Evolutionary conservation across 1,284 basidiomycete species (phyloP).

Genomic region (Ustilago bromivora): DNA sequence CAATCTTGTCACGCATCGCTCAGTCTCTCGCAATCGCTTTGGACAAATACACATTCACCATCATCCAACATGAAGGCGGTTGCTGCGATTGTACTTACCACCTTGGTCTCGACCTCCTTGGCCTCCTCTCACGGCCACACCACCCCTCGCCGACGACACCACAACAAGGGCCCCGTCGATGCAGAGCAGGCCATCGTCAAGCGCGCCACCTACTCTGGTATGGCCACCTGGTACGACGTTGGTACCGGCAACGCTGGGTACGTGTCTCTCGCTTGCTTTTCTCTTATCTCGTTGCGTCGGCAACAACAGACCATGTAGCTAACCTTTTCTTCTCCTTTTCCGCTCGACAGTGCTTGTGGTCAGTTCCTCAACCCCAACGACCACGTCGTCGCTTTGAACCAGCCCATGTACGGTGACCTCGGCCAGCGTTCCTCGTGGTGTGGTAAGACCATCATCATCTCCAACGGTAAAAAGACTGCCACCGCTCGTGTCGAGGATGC

Average conservation of each 20-base stretch:
- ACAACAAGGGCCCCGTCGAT: conserved; percentile 28
- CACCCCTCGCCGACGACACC: conserved; percentile 33
- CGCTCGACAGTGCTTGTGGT: conserved; percentile 55
- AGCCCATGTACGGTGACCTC: conserved; percentile 62
- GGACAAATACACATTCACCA: background rate
- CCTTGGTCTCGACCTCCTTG: conserved; percentile 34
- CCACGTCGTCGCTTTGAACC: conserved; percentile 62
- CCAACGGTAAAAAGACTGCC: conserved; percentile 52
- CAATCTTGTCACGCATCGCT: conserved; percentile 14
- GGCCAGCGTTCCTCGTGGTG: conserved; percentile 54
- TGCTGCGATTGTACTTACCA: conserved; percentile 32
- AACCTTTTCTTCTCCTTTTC: background rate
- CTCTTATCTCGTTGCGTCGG: background rate
- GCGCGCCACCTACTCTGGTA: conserved; percentile 52
- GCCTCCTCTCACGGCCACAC: conserved; percentile 31
- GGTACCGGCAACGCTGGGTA: conserved; percentile 60
- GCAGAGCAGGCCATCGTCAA: conserved; percentile 41
- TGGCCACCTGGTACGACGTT: conserved; percentile 63
- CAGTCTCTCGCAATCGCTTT: background rate
- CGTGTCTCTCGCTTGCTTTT: conserved; percentile 6
- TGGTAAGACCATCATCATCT: conserved; percentile 60
- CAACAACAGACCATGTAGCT: conserved; percentile 3
- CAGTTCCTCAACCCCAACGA: conserved; percentile 43
- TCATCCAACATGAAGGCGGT: conserved; percentile 33
- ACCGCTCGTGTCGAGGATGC: conserved; percentile 58